Percentiles rank a stretch among this genome's conserved stretches.
These are phyloP conservation scores for Cladosporium cucumerinum DNA, from an alignment of 2,329 filamentous ascomycete genomes.

Conservation along the genomic window DNA sequence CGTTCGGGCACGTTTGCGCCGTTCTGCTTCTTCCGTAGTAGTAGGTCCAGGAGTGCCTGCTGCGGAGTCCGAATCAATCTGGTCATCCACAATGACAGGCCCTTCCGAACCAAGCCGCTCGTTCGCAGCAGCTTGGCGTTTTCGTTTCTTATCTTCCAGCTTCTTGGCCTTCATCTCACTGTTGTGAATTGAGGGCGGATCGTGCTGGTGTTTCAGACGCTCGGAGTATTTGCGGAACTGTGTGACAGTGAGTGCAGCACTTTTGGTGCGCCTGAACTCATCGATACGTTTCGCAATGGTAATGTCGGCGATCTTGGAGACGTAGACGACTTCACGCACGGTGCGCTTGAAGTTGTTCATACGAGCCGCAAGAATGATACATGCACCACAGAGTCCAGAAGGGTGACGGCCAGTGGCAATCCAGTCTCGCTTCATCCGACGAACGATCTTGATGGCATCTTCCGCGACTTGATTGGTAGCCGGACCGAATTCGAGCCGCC, in stretches of 20 bases:
- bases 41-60: conserved; percentile 14
- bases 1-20: conserved; percentile 6
- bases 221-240: conserved; percentile 74
- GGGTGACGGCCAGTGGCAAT: conserved; percentile 93
- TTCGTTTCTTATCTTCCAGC: conserved; percentile 31
- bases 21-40: conserved; percentile 12
- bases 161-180: conserved; percentile 51
- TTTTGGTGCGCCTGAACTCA: conserved; percentile 86
- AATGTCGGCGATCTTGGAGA: conserved; percentile 91
- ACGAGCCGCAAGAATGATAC: conserved; percentile 87
- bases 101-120: conserved; percentile 14
- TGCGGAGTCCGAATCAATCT: conserved; percentile 17
- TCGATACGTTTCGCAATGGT: conserved; percentile 89
- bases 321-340: conserved; percentile 91
- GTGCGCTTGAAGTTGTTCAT: conserved; percentile 98
- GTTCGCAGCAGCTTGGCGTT: conserved; percentile 25
- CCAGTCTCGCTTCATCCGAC: conserved; percentile 95
- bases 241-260: conserved; percentile 79
- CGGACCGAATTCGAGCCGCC: conserved; percentile 84
- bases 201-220: conserved; percentile 64
- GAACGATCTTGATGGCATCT: conserved; percentile 81
- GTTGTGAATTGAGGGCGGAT: conserved; percentile 79
- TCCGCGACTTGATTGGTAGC: conserved; percentile 79
- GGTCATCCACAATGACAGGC: conserved; percentile 19
- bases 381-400: conserved; percentile 90